These are phyloP conservation scores for Lactarius akahatsu DNA, from an alignment of 768 basidiomycete species.

Conservation along the genomic window DNA sequence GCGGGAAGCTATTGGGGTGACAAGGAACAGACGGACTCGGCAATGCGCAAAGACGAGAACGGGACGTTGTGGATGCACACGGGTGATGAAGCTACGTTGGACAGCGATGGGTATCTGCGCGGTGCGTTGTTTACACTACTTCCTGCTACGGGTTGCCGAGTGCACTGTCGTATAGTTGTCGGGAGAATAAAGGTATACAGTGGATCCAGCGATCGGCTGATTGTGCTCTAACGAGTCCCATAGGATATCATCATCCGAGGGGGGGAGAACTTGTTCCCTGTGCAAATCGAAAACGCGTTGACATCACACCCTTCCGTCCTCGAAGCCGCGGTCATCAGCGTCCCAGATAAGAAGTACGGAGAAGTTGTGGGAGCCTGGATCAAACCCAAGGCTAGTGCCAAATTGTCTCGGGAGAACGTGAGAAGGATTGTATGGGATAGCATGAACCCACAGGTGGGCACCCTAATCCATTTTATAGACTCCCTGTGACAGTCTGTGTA, in stretches of 20 bases:
- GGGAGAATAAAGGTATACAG: constrained; percentile 71
- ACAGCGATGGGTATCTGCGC: constrained; percentile 74
- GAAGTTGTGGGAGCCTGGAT: constrained; percentile 85
- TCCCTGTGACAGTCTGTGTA: constrained; percentile 34
- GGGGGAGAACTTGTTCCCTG: constrained; percentile 84
- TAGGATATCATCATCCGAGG: constrained; percentile 85
- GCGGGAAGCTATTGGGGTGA: constrained; percentile 75
- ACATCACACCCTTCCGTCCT: constrained; percentile 54
- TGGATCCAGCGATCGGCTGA: not conserved
- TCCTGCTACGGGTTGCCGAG: not conserved
- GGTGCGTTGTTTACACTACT: constrained; percentile 44
- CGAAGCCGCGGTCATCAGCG: constrained; percentile 73
- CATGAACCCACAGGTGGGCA: constrained; percentile 78
- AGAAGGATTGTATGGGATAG: constrained; percentile 49
- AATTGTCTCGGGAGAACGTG: constrained; percentile 51
- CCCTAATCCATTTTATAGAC: not conserved
- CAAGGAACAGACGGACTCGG: constrained; percentile 59
- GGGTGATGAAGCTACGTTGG: constrained; percentile 78
- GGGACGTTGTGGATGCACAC: constrained; percentile 80
- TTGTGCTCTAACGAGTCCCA: not conserved
- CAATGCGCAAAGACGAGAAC: constrained; percentile 52
- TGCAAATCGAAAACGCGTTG: constrained; percentile 79
- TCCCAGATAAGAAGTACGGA: constrained; percentile 65
- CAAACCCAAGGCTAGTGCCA: constrained; percentile 38
- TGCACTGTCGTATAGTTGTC: constrained; percentile 52